Evolutionary conservation across 2,329 filamentous ascomycete species (phyloP).

Genomic region (Pseudogymnoascus sp.): DNA sequence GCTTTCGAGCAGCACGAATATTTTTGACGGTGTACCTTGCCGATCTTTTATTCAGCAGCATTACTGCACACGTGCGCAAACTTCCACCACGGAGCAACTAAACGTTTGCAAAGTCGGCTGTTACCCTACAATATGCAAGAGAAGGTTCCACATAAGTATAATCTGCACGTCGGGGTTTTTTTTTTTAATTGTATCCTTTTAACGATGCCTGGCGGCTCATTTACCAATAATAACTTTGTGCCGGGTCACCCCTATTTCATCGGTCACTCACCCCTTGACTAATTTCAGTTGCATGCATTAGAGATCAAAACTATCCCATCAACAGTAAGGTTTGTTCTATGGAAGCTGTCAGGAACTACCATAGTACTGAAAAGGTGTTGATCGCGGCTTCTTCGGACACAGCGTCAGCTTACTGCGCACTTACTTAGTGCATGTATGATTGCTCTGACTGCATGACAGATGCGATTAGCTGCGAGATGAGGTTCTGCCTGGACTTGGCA

Average conservation of each 20-base stretch:
- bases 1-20: no score
- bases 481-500: background rate
- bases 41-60: no score
- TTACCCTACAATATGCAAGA: background rate
- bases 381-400: background rate
- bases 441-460: background rate
- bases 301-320: background rate
- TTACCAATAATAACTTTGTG: background rate
- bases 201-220: background rate
- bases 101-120: background rate
- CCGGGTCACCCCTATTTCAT: background rate
- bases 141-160: background rate
- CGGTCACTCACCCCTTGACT: background rate
- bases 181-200: background rate
- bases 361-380: background rate
- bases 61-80: no score
- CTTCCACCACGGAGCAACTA: background rate
- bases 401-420: background rate
- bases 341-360: background rate
- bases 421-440: background rate
- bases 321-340: background rate
- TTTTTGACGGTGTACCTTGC: no score
- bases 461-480: background rate
- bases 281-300: slow-evolving; percentile 1
- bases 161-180: background rate